phyloP scores from a whole-genome alignment of 352 stramenopile genomes.

The Phytophthora macrochlamydospora region DNA sequence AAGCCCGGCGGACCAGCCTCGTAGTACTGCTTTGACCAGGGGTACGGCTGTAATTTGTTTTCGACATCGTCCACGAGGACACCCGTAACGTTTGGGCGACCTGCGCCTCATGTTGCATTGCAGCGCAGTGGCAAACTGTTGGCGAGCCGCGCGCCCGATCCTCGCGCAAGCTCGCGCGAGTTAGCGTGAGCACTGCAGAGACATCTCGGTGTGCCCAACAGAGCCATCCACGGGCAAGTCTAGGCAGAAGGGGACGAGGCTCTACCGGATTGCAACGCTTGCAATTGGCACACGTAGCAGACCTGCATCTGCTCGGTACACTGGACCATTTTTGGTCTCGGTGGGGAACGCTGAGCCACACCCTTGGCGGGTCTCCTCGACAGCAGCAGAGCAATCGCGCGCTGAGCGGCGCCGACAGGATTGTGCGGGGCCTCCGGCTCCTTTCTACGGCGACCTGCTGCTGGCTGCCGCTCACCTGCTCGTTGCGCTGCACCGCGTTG shows the following conservation, averaged over 20 bases:
- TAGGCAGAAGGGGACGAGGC: neutral
- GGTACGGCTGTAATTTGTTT: neutral
- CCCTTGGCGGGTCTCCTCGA: constrained; percentile 22
- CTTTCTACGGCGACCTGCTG: neutral
- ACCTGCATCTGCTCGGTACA: too few relatives aligned
- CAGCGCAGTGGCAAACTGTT: constrained; percentile 15
- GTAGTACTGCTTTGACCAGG: neutral
- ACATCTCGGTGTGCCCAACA: constrained; percentile 18
- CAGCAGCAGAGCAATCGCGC: constrained; percentile 21
- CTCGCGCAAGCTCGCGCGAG: constrained; percentile 20
- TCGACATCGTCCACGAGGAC: neutral
- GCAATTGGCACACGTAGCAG: too few relatives aligned
- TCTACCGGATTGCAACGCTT: too few relatives aligned
- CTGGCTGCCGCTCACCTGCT: neutral
- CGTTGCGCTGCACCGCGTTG: constrained; percentile 11
- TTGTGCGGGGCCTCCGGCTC: constrained; percentile 14
- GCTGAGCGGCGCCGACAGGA: constrained; percentile 31
- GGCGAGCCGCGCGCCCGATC: constrained; percentile 18
- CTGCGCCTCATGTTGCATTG: constrained; percentile 5
- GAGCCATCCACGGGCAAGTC: neutral
- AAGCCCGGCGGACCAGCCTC: neutral
- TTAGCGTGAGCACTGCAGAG: constrained; percentile 14
- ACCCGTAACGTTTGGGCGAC: constrained; percentile 1
- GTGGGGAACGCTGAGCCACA: neutral
- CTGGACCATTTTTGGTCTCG: neutral